Evolutionary conservation across 495 filamentous ascomycete genomes (phyloP).

Genomic region (Podospora sp.): DNA sequence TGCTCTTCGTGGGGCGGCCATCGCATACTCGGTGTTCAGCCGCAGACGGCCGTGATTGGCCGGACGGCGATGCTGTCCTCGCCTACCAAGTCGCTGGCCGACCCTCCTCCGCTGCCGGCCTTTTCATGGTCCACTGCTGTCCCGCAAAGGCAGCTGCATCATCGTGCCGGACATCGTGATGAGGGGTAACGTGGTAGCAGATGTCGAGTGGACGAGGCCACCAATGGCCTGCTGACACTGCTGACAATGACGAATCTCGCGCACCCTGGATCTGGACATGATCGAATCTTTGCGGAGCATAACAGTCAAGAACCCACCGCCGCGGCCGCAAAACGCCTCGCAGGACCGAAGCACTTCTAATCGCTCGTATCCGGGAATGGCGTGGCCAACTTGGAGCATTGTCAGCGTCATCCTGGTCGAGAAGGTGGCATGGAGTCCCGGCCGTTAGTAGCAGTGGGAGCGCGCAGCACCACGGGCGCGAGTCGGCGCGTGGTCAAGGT

Average conservation of each 20-base stretch:
- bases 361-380: not conserved
- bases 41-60: slow-evolving; percentile 25
- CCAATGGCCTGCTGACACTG: slow-evolving; percentile 27
- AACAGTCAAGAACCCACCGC: not conserved
- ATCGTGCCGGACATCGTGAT: not conserved
- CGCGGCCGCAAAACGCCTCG: not conserved
- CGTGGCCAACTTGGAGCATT: not conserved
- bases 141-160: not conserved
- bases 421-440: not conserved
- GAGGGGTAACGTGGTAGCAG: not conserved
- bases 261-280: not conserved
- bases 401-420: not conserved
- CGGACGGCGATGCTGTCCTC: slow-evolving; percentile 4
- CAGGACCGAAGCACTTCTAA: not conserved
- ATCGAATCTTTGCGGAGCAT: not conserved
- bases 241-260: slow-evolving; percentile 2
- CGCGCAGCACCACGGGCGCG: not conserved
- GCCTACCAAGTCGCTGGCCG: not conserved
- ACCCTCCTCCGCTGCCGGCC: not conserved
- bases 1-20: not conserved
- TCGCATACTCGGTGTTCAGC: slow-evolving; percentile 12
- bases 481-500: not conserved
- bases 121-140: not conserved
- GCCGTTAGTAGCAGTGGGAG: not conserved
- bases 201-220: slow-evolving; percentile 21